Evolutionary conservation across 2,329 filamentous ascomycete species (phyloP), one percentile per base, ranked within the genome.

Genomic region (Ophioceras dolichostomum): DNA sequence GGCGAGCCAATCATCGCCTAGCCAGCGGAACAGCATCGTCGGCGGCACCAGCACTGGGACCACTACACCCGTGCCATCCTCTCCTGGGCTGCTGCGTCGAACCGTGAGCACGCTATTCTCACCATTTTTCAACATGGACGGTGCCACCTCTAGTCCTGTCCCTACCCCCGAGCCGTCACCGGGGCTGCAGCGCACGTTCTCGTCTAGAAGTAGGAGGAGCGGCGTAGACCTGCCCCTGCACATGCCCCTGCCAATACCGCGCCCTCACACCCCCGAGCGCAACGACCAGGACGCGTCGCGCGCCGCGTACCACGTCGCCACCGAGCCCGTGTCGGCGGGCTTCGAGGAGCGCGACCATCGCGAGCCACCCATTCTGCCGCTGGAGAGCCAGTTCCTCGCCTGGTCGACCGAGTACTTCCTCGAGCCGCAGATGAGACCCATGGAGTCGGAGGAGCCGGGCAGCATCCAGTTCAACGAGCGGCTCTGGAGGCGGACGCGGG

Each of bases 321-420:
- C 75, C 42, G 77, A 85, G 43, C 89, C 91, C 1, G 71, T 78
- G n/a, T 87, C 87, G 4, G 80, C 83, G 10, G 74, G 78, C 0
- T 94, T 83, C 51, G 63, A 74, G 44, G 65, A 75, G 36, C 73
- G 79, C 40, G 69, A 78, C 42, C 55, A 74, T 21, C 64, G 68
- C 1, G 64, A 74, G 37, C 48, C 65, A 9, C 80, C 83, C 2
- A 59, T 57, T 10, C 70, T 96, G 20, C 91, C 91, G 1, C 58
- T 98, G 14, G 72, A 73, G 41, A 94, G 87, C 54, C 79, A 72
- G 8, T 94, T 96, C 57, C 69, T 94, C 44, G 85, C 94, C 45
- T 98, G 89, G 88, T 94, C 88, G 4, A 87, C 91, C 32, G 89
- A 89, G 57, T 96, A 98, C 56, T 98, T 96, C 68, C 84, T 88